Evolutionary conservation across 352 stramenopile genomes (phyloP), one percentile per base, ranked within the genome.

Genomic region (Phytopythium sindhum): DNA sequence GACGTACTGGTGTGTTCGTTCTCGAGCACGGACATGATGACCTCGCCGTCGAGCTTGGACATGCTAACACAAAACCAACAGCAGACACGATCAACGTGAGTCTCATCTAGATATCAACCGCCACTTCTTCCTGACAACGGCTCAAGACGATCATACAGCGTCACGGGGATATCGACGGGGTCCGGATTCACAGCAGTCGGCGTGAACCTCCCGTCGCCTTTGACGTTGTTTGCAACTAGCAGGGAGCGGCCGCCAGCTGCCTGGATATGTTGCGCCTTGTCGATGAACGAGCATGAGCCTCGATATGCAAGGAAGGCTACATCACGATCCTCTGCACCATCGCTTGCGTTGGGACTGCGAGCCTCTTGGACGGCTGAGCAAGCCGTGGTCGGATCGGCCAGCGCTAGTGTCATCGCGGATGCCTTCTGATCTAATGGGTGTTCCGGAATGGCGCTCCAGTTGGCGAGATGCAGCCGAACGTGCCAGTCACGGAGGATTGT

Each of bases 181-280:
- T 80, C 72, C 2, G 73, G 61, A 23, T 69, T 50, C 24, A 68
- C 64, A 11, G 76, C 66, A 11, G 67, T 50, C 24, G 80, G 79
- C n/a, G 54, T 60, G 57, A 93, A 93, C 21, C 81, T 68, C 29
- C 78, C 80, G 45, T 78, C 67, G 1, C 80, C 81, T 14, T 85
- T 84, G 24, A 81, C 62, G 45, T 92, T 90, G 64, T 92, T 92
- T 2, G 87, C 71, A 21, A 90, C 72, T 2, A 90, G 14, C n/a
- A 89, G 45, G 5, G 74, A 71, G 9, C 63, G 66, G 2, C 78
- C 80, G 3, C 71, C 63, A 1, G 65, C 81, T n/a, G 58, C 33
- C 15, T 54, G 59, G 15, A 77, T 65, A 26, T 77, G 67, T 1
- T 78, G 67, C 1, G 81, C 81, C 58, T 92, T 92, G 0, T 90